phyloP scores from a whole-genome alignment of 371 early-diverging fungal genomes.

The Batkoa obscura region DNA sequence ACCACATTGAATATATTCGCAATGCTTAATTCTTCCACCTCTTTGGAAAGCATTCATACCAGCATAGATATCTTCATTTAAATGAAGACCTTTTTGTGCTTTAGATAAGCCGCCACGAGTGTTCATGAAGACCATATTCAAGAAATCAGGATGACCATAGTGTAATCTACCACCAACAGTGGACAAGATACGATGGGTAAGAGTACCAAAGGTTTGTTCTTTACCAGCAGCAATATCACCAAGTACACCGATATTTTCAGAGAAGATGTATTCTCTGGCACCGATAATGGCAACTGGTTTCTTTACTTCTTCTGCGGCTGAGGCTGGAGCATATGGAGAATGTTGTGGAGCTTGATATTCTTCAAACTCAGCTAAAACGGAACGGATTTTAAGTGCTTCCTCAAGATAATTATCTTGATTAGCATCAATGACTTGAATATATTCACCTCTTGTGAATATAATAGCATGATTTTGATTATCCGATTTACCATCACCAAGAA shows the following conservation, averaged over 20 bases:
- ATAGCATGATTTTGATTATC: slow-evolving; percentile 81
- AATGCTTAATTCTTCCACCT: slow-evolving; percentile 76
- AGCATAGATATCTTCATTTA: slow-evolving; percentile 87
- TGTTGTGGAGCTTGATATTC: slow-evolving; percentile 30
- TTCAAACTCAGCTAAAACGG: slow-evolving; percentile 73
- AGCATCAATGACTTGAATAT: slow-evolving; percentile 68
- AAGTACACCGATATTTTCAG: slow-evolving; percentile 68
- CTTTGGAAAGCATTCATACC: slow-evolving; percentile 77
- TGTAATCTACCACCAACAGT: slow-evolving; percentile 67
- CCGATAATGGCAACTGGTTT: slow-evolving; percentile 80
- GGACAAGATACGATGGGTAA: slow-evolving; percentile 73
- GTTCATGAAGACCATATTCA: slow-evolving; percentile 74
- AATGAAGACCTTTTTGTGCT: slow-evolving; percentile 76
- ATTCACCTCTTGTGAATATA: slow-evolving; percentile 73
- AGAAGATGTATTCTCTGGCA: slow-evolving; percentile 78
- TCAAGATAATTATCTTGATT: slow-evolving; percentile 86
- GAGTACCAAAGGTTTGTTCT: slow-evolving; percentile 75
- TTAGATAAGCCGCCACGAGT: slow-evolving; percentile 78
- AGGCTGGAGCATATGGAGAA: slow-evolving; percentile 7
- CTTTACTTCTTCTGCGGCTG: slow-evolving; percentile 8
- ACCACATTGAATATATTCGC: slow-evolving; percentile 82
- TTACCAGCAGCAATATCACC: slow-evolving; percentile 85
- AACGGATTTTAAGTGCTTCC: slow-evolving; percentile 73
- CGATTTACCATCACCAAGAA: slow-evolving; percentile 78
- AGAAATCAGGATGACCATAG: slow-evolving; percentile 85